Evolutionary conservation across 169 alveolate species (phyloP).

Genomic region (Eimeria praecox): DNA sequence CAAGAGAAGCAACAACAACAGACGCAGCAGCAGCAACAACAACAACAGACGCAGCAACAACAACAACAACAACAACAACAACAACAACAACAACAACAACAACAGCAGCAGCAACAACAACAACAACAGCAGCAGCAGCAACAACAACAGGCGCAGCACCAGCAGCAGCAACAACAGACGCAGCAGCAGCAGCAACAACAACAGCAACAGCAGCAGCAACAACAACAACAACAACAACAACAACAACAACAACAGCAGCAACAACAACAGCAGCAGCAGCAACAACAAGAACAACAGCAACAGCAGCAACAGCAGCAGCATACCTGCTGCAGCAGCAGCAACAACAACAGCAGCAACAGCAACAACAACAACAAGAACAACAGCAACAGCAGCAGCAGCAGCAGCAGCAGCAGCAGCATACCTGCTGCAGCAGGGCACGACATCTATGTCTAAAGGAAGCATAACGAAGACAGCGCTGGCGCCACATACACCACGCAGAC

Average conservation of each 20-base stretch:
- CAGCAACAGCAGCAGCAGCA: slow-evolving; percentile 52
- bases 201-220: background rate
- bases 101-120: background rate
- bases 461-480: slow-evolving; percentile 51
- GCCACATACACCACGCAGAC: slow-evolving; percentile 10
- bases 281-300: slow-evolving; percentile 30
- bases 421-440: slow-evolving; percentile 32
- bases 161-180: background rate
- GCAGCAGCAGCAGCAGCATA: slow-evolving; percentile 38
- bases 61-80: too few species aligned
- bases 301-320: slow-evolving; percentile 47
- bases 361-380: background rate
- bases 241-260: background rate
- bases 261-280: background rate
- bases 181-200: background rate
- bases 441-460: slow-evolving; percentile 43
- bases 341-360: background rate
- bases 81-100: too few species aligned
- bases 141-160: background rate
- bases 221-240: background rate
- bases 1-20: too few species aligned
- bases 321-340: background rate
- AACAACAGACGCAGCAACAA: too few species aligned
- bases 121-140: background rate
- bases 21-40: too few species aligned